Evolutionary conservation across 2,329 filamentous ascomycete genomes (phyloP), one percentile per base, ranked within the genome.

Genomic region (Fusarium dimerum): DNA sequence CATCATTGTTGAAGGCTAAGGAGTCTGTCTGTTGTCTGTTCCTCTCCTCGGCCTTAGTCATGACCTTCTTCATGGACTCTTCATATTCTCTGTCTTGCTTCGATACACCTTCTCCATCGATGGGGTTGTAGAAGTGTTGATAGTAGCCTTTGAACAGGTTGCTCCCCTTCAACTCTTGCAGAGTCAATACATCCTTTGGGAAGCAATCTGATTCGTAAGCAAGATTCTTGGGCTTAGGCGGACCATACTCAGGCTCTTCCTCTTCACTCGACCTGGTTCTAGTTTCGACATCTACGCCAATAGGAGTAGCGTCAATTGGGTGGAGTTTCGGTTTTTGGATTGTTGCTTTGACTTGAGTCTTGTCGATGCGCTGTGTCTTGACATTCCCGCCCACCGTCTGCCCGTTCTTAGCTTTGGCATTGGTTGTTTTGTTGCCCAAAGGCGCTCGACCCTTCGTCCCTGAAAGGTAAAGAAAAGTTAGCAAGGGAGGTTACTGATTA

Each of bases 351-450:
- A 76, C 71, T 51, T 83, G 80, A 1, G 84, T 83, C 71, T 86
- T 87, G 57, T 86, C 85, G 45, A 82, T 72, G 52, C 86, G 83
- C 44, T 80, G 78, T 40, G 80, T 78, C 18, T 78, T 76, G 52
- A 76, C 76, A 63, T 86, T 87, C 32, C 82, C 86, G 30, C 82
- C 86, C 7, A 83, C 83, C 5, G 85, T 86, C 57, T 88, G 86
- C 60, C 85, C 81, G 45, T 78, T 80, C 67, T 79, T 84, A 54
- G 87, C 82, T 77, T 96, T 97, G 48, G 90, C 91, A 71, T 99
- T 99, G 47, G 94, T 97, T 2, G 93, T 97, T 74, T 99, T 99
- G 79, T 90, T 88, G 34, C 93, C 93, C 44, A 99, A 77, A 12
- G 91, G 89, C 38, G 92, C 92, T 65, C 93, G 86, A 54, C 78